Evolutionary conservation across 805 yeast genomes (phyloP).

Genomic region (Candida manassasensis): DNA sequence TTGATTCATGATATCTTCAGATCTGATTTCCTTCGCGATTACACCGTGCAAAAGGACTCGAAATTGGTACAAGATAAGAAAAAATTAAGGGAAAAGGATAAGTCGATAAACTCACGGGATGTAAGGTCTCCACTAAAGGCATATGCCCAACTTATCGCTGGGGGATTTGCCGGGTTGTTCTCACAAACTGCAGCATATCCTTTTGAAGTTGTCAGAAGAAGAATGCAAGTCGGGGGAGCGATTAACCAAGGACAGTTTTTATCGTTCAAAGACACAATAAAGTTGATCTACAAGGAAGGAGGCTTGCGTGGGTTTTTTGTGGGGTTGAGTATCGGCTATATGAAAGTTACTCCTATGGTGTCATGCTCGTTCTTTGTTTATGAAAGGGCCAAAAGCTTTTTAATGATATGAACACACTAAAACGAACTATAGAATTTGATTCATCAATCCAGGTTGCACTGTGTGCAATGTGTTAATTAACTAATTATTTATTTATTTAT

Average conservation of each 20-base stretch:
- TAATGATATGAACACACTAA: slow-evolving; percentile 45
- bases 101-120: slow-evolving; percentile 27
- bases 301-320: slow-evolving; percentile 90
- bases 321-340: slow-evolving; percentile 91
- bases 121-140: slow-evolving; percentile 66
- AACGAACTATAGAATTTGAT: not conserved
- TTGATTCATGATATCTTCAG: slow-evolving; percentile 81
- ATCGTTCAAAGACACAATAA: slow-evolving; percentile 51
- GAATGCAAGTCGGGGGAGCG: slow-evolving; percentile 94
- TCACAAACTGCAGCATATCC: slow-evolving; percentile 98
- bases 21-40: slow-evolving; percentile 47
- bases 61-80: slow-evolving; percentile 6
- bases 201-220: slow-evolving; percentile 86
- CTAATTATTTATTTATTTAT: slow-evolving; percentile 5
- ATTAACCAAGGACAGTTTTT: slow-evolving; percentile 54
- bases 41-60: slow-evolving; percentile 38
- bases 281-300: slow-evolving; percentile 58
- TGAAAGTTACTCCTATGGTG: slow-evolving; percentile 95
- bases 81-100: slow-evolving; percentile 14
- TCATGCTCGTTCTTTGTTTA: slow-evolving; percentile 95
- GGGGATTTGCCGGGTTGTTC: slow-evolving; percentile 92
- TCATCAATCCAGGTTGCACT: not conserved
- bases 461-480: not conserved
- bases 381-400: slow-evolving; percentile 69
- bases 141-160: slow-evolving; percentile 92